Base-by-base conservation (phyloP, 352 stramenopile genomes). In the Pythium apleroticum region DNA sequence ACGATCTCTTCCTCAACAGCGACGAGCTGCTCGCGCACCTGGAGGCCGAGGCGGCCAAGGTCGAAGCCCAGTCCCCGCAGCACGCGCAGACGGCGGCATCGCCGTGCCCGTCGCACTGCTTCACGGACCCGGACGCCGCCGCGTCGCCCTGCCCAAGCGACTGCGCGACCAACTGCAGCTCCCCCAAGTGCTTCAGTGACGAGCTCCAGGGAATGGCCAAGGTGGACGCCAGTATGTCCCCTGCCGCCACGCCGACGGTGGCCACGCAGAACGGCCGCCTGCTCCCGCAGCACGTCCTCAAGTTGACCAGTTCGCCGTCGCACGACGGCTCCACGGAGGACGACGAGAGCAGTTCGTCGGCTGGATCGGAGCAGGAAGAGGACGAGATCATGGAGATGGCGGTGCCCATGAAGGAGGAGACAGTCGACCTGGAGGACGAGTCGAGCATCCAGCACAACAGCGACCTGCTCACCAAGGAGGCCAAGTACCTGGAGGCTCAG, bases 401-500 rank as follows among this genome's bases (percentile, higher is more conserved):
- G 46, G 4, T 15, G 20, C 17, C 22, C 22, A 12, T 53, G 46
- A 37, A 59, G 19, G 60, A 55, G 12, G 24, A 35, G 27, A 56
- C 35, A 1, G 63, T 66, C 0, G 48, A 52, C 11, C 27, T 66
- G 7, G 60, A 66, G 17, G 58, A 74, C 55, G 55, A 74, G 15
- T 50, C 30, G 11, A 31, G 54, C 28, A 55, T 72, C 2, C 37
- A 90, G 76, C 71, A 87, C 49, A 78, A 91, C 35, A 63, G 75
- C 22, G 73, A 89, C 24, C 39, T 91, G 68, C 57, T 91, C 53
- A 57, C 79, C 63, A 91, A 91, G 55, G 83, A 91, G 35, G 77
- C 73, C 52, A 91, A 82, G 65, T 90, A 90, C 56, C 35, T 91
- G 49, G 76, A 85, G 52, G 83, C 83, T 0, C 80, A 91, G 64